Evolutionary conservation across 148 eudicot species (phyloP).

Genomic region (Spergularia marina): DNA sequence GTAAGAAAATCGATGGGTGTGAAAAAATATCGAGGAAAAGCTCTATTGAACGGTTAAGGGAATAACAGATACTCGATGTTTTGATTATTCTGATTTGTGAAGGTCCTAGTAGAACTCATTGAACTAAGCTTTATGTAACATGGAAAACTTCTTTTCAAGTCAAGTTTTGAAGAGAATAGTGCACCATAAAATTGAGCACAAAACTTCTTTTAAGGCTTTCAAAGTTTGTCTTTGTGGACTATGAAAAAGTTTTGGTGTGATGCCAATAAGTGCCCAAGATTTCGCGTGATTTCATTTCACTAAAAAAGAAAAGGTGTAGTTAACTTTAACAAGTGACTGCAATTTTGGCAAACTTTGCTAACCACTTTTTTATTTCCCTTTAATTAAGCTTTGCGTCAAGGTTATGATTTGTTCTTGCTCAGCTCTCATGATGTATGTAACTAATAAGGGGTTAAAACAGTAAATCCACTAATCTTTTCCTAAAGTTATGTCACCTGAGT

Average conservation of each 20-base stretch:
- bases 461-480: conserved; percentile 22
- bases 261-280: conserved; percentile 34
- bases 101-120: too few species aligned
- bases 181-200: conserved; percentile 11
- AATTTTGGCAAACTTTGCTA: conserved; percentile 12
- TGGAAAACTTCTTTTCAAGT: too few species aligned
- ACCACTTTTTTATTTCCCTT: conserved; percentile 14
- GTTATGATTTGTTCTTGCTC: conserved; percentile 16
- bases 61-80: too few species aligned
- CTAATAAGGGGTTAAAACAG: conserved; percentile 17
- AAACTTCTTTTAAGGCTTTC: background rate
- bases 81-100: too few species aligned
- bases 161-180: too few species aligned
- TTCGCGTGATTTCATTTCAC: conserved; percentile 32
- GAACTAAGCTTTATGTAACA: too few species aligned
- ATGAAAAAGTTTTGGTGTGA: conserved; percentile 13
- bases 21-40: too few species aligned
- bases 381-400: conserved; percentile 19
- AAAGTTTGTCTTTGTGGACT: conserved; percentile 22
- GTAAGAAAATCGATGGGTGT: too few species aligned
- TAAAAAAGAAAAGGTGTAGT: conserved; percentile 15
- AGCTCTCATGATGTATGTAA: conserved; percentile 19
- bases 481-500: conserved; percentile 13
- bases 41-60: too few species aligned
- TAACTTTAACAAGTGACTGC: conserved; percentile 27